phyloP scores from a whole-genome alignment of 1,284 basidiomycete species.

The Pterulicium gracile region DNA sequence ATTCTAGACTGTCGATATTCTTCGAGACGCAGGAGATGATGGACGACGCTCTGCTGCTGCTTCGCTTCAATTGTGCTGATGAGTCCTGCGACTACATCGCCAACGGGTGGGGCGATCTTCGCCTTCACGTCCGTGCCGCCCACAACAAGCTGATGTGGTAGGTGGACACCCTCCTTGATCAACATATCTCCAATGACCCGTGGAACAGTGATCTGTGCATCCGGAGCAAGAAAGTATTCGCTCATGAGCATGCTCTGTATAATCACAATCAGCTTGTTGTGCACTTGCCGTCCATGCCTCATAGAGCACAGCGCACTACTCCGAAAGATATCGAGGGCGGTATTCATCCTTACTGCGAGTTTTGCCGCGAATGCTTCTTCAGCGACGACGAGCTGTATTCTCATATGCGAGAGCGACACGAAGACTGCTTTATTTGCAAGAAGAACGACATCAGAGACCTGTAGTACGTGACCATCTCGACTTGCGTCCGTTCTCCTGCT shows the following conservation, averaged over 20 bases:
- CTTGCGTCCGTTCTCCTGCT: no score
- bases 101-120: constrained; percentile 83
- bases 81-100: constrained; percentile 75
- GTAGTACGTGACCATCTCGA: no score
- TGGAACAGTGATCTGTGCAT: constrained; percentile 75
- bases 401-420: constrained; percentile 91
- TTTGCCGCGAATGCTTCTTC: constrained; percentile 88
- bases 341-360: constrained; percentile 80
- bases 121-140: constrained; percentile 63
- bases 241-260: constrained; percentile 91
- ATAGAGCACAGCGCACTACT: constrained; percentile 23
- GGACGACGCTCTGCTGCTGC: constrained; percentile 86
- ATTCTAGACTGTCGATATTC: constrained; percentile 68
- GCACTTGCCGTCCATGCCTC: constrained; percentile 71
- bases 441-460: constrained; percentile 69
- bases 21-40: constrained; percentile 94
- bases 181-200: background rate
- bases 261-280: constrained; percentile 54
- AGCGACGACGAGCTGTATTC: constrained; percentile 86
- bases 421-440: constrained; percentile 96
- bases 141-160: constrained; percentile 82
- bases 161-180: constrained; percentile 16
- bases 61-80: constrained; percentile 85
- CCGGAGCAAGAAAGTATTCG: constrained; percentile 86
- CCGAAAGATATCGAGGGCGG: constrained; percentile 54